A percentile compares a stretch with the other conserved stretches of the same genome.
phyloP scores from a whole-genome alignment of 1,284 basidiomycete genomes.

The Microbotryum scabiosae region DNA sequence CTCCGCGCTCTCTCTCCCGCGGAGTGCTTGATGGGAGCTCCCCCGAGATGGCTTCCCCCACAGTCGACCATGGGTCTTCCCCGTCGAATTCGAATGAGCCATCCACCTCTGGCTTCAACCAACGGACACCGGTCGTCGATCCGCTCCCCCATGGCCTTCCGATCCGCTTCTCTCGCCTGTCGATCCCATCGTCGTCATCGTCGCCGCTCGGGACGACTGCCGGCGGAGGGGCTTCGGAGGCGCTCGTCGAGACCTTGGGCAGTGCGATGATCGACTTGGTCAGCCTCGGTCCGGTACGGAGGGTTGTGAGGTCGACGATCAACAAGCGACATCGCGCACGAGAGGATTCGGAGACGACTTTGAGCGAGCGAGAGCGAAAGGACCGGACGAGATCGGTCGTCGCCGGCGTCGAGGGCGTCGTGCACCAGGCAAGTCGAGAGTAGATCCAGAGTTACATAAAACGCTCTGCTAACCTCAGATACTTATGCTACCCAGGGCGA shows the following conservation, averaged over 20 bases:
- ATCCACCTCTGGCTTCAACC: not conserved
- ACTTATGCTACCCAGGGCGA: slow-evolving; percentile 40
- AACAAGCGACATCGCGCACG: not conserved
- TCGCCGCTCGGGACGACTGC: too few relatives aligned
- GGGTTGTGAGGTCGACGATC: not conserved
- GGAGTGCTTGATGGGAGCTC: too few relatives aligned
- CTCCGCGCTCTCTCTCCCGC: too few relatives aligned
- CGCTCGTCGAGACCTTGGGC: slow-evolving; percentile 16
- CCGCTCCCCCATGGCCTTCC: slow-evolving; percentile 21
- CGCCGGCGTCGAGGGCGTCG: slow-evolving; percentile 21
- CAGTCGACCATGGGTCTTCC: too few relatives aligned
- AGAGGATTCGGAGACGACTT: too few relatives aligned
- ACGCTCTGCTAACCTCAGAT: too few relatives aligned
- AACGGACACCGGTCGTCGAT: not conserved
- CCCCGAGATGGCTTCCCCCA: too few relatives aligned
- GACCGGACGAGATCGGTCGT: slow-evolving; percentile 11
- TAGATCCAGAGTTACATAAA: too few relatives aligned
- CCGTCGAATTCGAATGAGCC: too few relatives aligned
- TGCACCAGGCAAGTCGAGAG: slow-evolving; percentile 22
- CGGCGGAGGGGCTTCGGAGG: slow-evolving; percentile 14
- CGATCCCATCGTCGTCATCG: slow-evolving; percentile 10
- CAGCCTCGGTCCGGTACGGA: slow-evolving; percentile 16
- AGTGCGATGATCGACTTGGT: slow-evolving; percentile 8
- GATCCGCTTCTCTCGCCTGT: slow-evolving; percentile 22
- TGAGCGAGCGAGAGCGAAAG: not conserved